phyloP scores from a whole-genome alignment of 2,329 filamentous ascomycete species.

The Sclerotinia minor region DNA sequence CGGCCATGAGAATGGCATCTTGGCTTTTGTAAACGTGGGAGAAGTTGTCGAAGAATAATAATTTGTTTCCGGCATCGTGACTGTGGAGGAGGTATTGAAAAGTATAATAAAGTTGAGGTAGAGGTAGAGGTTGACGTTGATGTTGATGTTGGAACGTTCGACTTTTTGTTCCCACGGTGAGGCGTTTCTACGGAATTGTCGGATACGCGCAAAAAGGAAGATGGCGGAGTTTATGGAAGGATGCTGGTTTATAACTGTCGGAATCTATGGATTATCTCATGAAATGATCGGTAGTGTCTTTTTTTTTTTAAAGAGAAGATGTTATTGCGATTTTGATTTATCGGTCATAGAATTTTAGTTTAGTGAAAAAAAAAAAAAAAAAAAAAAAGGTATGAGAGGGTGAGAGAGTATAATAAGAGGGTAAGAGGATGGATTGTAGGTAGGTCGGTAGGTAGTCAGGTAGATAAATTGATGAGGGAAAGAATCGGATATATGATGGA shows the following conservation, averaged over 20 bases:
- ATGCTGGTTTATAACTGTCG: constrained; percentile 14
- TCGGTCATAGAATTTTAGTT: constrained; percentile 20
- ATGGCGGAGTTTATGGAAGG: constrained; percentile 7
- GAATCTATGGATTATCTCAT: constrained; percentile 23
- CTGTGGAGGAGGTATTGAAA: not conserved
- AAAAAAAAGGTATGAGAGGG: not conserved
- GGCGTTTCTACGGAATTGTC: constrained; percentile 16
- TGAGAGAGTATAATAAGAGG: not conserved
- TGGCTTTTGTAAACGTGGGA: constrained; percentile 39
- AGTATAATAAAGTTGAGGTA: not conserved
- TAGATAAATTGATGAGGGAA: not conserved
- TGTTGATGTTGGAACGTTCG: not conserved
- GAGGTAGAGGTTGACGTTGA: not conserved
- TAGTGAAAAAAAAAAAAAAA: not conserved
- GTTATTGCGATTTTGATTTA: constrained; percentile 5
- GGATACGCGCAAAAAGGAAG: constrained; percentile 19
- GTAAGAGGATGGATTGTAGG: not conserved
- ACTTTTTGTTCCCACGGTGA: constrained; percentile 2
- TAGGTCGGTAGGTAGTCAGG: too few relatives aligned
- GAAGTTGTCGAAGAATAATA: constrained; percentile 35
- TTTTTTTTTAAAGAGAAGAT: not conserved
- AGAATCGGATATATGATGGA: constrained; percentile 7
- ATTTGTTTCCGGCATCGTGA: constrained; percentile 34
- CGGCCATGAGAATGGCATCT: constrained; percentile 48
- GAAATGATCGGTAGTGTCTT: constrained; percentile 20